Evolutionary conservation across 1,284 basidiomycete species (phyloP).

Genomic region (Ganoderma meredithae): DNA sequence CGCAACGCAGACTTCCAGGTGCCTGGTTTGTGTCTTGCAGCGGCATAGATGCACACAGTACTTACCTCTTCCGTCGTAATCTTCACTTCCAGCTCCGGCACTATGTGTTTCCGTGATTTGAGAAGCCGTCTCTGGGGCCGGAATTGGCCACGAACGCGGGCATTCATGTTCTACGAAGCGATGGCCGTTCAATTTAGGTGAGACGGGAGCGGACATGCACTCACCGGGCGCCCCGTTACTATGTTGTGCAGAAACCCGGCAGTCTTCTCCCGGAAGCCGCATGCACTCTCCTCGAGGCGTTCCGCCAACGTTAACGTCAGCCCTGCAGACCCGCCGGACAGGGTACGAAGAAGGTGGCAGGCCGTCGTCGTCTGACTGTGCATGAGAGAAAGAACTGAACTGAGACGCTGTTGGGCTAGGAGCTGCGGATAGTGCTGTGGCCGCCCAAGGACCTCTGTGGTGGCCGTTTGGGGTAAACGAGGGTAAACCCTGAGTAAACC

Average conservation of each 20-base stretch:
- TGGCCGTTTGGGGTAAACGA: not conserved
- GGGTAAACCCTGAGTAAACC: not conserved
- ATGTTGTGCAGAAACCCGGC: conserved; percentile 27
- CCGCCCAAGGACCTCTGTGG: not conserved
- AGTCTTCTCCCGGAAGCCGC: conserved; percentile 20
- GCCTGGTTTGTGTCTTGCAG: not conserved
- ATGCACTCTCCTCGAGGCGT: conserved; percentile 4
- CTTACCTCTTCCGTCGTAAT: conserved; percentile 2
- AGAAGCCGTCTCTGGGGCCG: conserved; percentile 5
- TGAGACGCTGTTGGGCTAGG: not conserved
- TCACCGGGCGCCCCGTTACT: conserved; percentile 26
- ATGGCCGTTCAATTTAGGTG: not conserved
- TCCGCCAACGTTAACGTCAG: not conserved
- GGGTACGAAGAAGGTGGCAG: not conserved
- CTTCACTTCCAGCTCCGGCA: not conserved
- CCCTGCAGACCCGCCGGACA: not conserved
- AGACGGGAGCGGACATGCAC: conserved; percentile 11
- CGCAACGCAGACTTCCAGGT: not conserved
- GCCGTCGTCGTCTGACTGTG: not conserved
- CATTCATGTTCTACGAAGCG: not conserved
- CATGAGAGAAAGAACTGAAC: not conserved
- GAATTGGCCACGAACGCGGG: conserved; percentile 2
- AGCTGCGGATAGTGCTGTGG: not conserved
- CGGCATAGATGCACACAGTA: not conserved
- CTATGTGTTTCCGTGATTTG: not conserved